phyloP scores from a whole-genome alignment of 1,284 basidiomycete genomes.

The Heterobasidion parviporum region DNA sequence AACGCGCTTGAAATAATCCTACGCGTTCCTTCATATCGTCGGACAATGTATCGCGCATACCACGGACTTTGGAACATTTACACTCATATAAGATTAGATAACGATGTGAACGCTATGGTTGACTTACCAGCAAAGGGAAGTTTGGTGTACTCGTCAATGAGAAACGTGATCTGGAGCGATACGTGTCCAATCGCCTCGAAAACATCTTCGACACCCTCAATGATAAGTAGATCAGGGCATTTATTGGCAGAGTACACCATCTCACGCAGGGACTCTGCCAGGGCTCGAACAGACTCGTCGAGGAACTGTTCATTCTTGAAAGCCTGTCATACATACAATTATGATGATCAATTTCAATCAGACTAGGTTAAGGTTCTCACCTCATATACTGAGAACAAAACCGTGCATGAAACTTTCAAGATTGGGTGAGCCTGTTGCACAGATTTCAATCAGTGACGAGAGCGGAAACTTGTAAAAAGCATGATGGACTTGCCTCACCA shows the following conservation, averaged over 20 bases:
- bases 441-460: background rate
- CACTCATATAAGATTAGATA: no score
- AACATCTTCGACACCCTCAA: background rate
- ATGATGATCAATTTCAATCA: background rate
- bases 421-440: background rate
- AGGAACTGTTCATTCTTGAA: background rate
- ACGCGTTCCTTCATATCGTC: no score
- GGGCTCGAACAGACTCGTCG: background rate
- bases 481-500: background rate
- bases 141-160: background rate
- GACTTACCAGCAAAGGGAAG: no score
- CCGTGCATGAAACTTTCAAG: background rate
- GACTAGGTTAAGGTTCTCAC: background rate
- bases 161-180: no score
- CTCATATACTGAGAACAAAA: background rate
- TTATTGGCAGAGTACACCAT: background rate
- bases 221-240: background rate
- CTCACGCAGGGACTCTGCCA: background rate
- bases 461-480: background rate
- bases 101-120: no score
- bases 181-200: background rate
- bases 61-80: no score
- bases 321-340: no score
- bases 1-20: no score
- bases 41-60: background rate